Evolutionary conservation across 2,329 filamentous ascomycete species (phyloP).

Genomic region (Domatiomyces globalis): DNA sequence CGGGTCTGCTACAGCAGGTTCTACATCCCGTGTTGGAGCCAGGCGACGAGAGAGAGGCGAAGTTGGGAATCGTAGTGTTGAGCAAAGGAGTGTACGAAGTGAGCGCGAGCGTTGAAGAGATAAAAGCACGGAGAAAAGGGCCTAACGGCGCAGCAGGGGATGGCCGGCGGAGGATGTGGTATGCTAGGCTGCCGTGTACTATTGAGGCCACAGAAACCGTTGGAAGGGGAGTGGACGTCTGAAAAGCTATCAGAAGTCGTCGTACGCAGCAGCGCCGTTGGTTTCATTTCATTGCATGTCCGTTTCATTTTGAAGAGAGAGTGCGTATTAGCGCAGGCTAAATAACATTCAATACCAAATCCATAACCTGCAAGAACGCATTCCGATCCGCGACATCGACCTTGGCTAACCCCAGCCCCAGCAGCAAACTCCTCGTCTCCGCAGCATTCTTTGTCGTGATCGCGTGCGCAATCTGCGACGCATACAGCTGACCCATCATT

Average conservation of each 20-base stretch:
- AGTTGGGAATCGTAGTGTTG: slow-evolving; percentile 58
- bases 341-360: slow-evolving; percentile 16
- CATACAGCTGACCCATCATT: slow-evolving; percentile 72
- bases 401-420: slow-evolving; percentile 26
- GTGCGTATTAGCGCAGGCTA: slow-evolving; percentile 2
- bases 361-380: slow-evolving; percentile 15
- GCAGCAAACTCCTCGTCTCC: slow-evolving; percentile 44
- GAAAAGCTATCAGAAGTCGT: background rate
- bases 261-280: too few species aligned
- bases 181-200: slow-evolving; percentile 22
- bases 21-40: slow-evolving; percentile 47
- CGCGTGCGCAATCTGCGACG: slow-evolving; percentile 73
- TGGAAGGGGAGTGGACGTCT: background rate
- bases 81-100: slow-evolving; percentile 74
- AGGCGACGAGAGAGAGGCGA: slow-evolving; percentile 44
- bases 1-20: slow-evolving; percentile 64
- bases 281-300: too few species aligned
- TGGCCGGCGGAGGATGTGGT: slow-evolving; percentile 22
- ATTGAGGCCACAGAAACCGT: slow-evolving; percentile 15
- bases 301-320: background rate
- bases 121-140: slow-evolving; percentile 23
- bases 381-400: slow-evolving; percentile 15
- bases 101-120: slow-evolving; percentile 67
- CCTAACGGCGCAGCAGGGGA: slow-evolving; percentile 11
- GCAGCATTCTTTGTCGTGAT: slow-evolving; percentile 56